Evolutionary conservation across 2,329 filamentous ascomycete genomes (phyloP), one percentile per base, ranked within the genome.

Genomic region (Fusarium concolor): DNA sequence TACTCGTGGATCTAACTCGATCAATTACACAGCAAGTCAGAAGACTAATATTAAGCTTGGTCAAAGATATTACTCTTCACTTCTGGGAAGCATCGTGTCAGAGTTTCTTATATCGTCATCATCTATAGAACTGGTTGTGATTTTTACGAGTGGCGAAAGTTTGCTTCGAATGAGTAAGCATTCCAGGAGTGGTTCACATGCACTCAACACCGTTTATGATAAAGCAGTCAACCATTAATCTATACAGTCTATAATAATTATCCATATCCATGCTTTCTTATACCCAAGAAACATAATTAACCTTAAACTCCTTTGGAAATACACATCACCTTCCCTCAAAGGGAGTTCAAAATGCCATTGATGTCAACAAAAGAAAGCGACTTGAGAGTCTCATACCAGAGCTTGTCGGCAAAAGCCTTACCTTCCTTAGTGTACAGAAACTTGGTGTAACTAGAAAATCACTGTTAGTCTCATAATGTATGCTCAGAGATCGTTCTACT

Each of bases 381-480:
- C 3, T 67, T 51, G 45, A 81, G 56, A 9, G 79, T 81, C 64
- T 81, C 79, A 1, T 75, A 64, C 81, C 80, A 84, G 4, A 82
- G 53, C 17, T 70, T 71, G 3, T 81, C 73, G n/a, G 65, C 77
- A 18, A 80, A 59, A 3, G 68, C 61, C 24, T 75, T 74, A 1
- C 79, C 80, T 22, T 81, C 75, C 1, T 74, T 54, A 0, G 71
- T 76, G 29, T 82, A 81, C 11, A 77, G 56, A 6, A 75, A 68
- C 14, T 65, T 56, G 2, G 76, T 70, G 43, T 77, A 79, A 61
- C 77, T 80, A 68, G 24, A 44, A 11, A 37, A 10, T 2, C 9
- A 22, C 14, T 5, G 35, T 73, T 49, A 73, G 67, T 43, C 20
- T 37, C 26, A 26, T 26, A 17, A 20, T 7, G 5, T 8, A 2